phyloP scores from a whole-genome alignment of 306 rosid genomes.

The Lupinus albus region DNA sequence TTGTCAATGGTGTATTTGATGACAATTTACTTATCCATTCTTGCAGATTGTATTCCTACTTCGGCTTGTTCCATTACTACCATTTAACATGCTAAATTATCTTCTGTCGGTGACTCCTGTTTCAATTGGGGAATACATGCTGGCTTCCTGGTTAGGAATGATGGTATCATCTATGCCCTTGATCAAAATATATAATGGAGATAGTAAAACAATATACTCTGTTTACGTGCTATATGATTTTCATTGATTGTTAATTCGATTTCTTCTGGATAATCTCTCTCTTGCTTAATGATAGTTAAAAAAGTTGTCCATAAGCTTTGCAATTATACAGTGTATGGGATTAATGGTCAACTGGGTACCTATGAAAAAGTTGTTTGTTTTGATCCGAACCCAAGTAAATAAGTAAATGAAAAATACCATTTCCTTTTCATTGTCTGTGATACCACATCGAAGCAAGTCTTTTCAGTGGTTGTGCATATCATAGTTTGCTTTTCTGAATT shows the following conservation, averaged over 20 bases:
- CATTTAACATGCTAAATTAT: conserved; percentile 89
- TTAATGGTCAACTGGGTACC: conserved; percentile 18
- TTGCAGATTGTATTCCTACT: conserved; percentile 86
- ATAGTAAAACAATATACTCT: conserved; percentile 28
- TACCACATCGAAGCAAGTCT: neutral
- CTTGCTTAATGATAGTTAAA: neutral
- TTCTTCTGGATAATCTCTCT: conserved; percentile 23
- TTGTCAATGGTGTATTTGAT: neutral
- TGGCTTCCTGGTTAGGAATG: conserved; percentile 99
- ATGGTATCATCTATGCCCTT: conserved; percentile 67
- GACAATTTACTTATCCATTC: conserved; percentile 14
- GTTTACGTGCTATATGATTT: no score
- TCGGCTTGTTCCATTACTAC: conserved; percentile 95
- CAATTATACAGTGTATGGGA: neutral
- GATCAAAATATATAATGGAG: conserved; percentile 26
- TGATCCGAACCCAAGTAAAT: conserved; percentile 4
- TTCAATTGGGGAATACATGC: conserved; percentile 77
- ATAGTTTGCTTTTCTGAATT: neutral
- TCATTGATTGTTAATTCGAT: conserved; percentile 17
- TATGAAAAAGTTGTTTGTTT: conserved; percentile 20
- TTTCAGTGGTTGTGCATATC: conserved; percentile 20
- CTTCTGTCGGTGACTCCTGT: conserved; percentile 92
- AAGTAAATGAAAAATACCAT: neutral
- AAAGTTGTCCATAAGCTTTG: neutral
- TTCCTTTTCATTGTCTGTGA: neutral